Conservation (phyloP, 495 filamentous ascomycete genomes). For the Aspergillus conjunctus region DNA sequence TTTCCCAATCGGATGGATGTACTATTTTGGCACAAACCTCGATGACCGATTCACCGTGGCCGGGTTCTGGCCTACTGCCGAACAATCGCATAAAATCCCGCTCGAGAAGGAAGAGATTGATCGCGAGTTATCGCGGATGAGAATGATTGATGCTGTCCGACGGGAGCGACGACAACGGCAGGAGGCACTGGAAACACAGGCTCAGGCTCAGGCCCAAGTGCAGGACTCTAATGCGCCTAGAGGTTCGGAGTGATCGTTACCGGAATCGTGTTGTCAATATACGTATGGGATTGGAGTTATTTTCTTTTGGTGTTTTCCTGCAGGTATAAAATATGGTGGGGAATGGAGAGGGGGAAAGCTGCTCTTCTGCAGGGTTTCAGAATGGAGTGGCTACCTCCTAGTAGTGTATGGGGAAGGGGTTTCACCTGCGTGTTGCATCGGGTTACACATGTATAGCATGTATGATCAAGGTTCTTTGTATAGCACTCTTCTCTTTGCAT, state of each 20-base stretch:
- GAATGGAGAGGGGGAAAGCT: neutral
- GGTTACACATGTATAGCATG: conserved; percentile 26
- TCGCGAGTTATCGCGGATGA: conserved; percentile 73
- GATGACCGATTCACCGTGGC: conserved; percentile 85
- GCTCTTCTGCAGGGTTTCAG: conserved; percentile 14
- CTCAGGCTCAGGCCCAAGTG: conserved; percentile 23
- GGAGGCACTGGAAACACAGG: conserved; percentile 53
- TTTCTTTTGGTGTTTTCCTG: neutral
- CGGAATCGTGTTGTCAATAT: conserved; percentile 12
- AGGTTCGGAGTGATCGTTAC: conserved; percentile 26
- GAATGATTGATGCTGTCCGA: conserved; percentile 43
- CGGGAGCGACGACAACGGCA: conserved; percentile 59
- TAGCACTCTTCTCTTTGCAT: conserved; percentile 45
- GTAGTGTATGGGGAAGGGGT: conserved; percentile 7
- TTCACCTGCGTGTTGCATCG: conserved; percentile 1
- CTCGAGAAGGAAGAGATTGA: conserved; percentile 85
- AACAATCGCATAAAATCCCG: conserved; percentile 86
- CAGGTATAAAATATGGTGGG: neutral
- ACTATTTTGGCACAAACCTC: conserved; percentile 99
- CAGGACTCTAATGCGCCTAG: conserved; percentile 28
- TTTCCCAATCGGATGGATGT: conserved; percentile 99
- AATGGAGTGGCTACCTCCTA: conserved; percentile 2
- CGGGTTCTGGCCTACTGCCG: conserved; percentile 90
- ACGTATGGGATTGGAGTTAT: neutral
- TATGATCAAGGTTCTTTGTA: conserved; percentile 29